phyloP scores from a whole-genome alignment of 805 yeast species.

The Saccharomyces kudriavzevii region DNA sequence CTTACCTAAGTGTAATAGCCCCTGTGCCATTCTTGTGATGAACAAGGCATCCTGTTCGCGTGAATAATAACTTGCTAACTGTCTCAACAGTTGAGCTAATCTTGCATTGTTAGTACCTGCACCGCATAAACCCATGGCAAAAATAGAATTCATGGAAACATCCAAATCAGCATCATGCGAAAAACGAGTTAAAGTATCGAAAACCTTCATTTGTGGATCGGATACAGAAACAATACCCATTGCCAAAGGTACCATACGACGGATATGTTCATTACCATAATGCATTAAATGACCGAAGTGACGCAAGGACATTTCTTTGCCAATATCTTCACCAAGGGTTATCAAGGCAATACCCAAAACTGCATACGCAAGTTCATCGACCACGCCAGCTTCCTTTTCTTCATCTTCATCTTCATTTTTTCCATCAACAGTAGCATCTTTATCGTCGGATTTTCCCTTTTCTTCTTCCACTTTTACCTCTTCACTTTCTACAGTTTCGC shows the following conservation, averaged over 20 bases:
- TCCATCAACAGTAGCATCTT: slow-evolving; percentile 24
- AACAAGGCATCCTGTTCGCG: slow-evolving; percentile 86
- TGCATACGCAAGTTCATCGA: slow-evolving; percentile 59
- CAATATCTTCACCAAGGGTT: slow-evolving; percentile 96
- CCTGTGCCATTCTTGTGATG: slow-evolving; percentile 91
- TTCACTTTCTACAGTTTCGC: slow-evolving; percentile 34
- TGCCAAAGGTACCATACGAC: slow-evolving; percentile 95
- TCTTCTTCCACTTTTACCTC: slow-evolving; percentile 29
- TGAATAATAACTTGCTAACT: slow-evolving; percentile 85
- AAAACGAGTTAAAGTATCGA: slow-evolving; percentile 90
- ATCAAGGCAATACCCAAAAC: slow-evolving; percentile 90
- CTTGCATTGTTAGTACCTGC: slow-evolving; percentile 99
- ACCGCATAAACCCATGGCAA: slow-evolving; percentile 96
- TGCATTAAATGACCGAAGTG: slow-evolving; percentile 97
- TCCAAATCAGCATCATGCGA: slow-evolving; percentile 93
- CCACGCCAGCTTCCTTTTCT: slow-evolving; percentile 26
- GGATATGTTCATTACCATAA: slow-evolving; percentile 85
- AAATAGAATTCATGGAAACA: slow-evolving; percentile 90
- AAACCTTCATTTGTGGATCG: slow-evolving; percentile 93
- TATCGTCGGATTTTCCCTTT: slow-evolving; percentile 18
- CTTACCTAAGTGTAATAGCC: slow-evolving; percentile 89
- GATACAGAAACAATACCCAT: slow-evolving; percentile 92
- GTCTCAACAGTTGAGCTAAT: slow-evolving; percentile 89
- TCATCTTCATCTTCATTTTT: slow-evolving; percentile 24
- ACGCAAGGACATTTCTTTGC: slow-evolving; percentile 94